Evolutionary conservation across 164 flowering plant species (phyloP), one percentile per base, ranked within the genome.

Genomic region (Dillenia suffruticosa): DNA sequence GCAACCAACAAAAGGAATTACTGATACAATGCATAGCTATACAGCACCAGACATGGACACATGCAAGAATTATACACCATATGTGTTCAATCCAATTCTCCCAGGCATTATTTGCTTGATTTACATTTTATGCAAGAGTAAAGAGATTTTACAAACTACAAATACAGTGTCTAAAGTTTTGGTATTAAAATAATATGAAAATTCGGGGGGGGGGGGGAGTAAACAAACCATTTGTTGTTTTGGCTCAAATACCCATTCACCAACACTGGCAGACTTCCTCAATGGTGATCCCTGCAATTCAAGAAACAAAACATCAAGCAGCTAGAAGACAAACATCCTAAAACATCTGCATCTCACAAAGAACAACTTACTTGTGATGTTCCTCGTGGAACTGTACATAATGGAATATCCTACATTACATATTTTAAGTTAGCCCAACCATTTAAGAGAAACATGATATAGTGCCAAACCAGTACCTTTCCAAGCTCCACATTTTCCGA

Each of bases 251-350:
- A 81, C 68, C 96, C 99, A 90, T 52, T 87, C 96, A 70, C 97
- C 97, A 56, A 90, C 99, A 70, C 97, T 95, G 44, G 97, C 96
- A 78, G 99, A 95, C 77, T 95, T 95, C 75, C 82, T 85, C 40
- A 95, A 72, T 47, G 92, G 89, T 22, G 99, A 95, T 55, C 74
- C 90, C 99, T 95, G 78, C 52, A 76, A 58, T 65, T 24, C 64
- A 71, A 56, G 11, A 3, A 57, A 12, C 8, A 64, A 10, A 74
- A 65, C 44, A 54, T 63, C 47, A 68, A 65, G 26, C 63, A 61
- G 65, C 19, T 9, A 64, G 46, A 11, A 13, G 55, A 24, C 45
- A 44, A 44, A 12, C 54, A 48, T 22, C 8, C 47, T 45, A 49
- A 44, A 54, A 59, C 3, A 14, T 26, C 58, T 63, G 44, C 32